Base-by-base conservation (phyloP, 495 filamentous ascomycete species). In the Penicillium pancosmium region DNA sequence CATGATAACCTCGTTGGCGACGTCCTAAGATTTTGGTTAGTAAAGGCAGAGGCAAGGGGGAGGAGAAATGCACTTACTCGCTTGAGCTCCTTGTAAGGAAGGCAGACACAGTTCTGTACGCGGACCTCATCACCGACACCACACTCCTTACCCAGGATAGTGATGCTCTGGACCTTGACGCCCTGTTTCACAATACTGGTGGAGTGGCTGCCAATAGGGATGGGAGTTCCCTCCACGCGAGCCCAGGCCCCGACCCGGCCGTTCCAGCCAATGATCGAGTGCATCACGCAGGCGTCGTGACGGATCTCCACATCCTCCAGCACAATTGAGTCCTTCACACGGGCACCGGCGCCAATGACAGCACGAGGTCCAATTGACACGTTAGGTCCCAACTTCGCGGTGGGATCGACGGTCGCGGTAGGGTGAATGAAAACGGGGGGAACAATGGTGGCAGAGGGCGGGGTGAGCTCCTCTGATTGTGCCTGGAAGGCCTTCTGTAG, bases 1-100 rank as follows among this genome's bases (percentile, higher is more conserved):
- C 93, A 97, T 97, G 68, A 97, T 97, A 60, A 97, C 91, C 72
- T 97, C 93, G 75, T 97, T 96, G 67, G 88, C 78, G 58, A 97
- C 91, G 73, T 94, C 90, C 89, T 93, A 69, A 8, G 46, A 47
- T 52, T 18, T 50, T 27, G n/a, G 48, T 57, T 59, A 56, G 19
- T 47, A 52, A n/a, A 41, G 52, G 19, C 35, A 43, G 44, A 35
- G 16, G 25, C 12, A 18, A 40, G 25, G 40, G 12, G 23, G 12
- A 15, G 25, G 36, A 9, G 12, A 4, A 52, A 4, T 18, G 25
- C 48, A 88, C 92, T 73, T 80, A 96, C 93, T 80, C 91, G 85
- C 85, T 98, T 99, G 71, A 99, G 78, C 75, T 98, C 95, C 84
- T 99, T 99, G 73, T 93, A 97, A 23, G 94, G 94, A 79, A 99